phyloP scores from a whole-genome alignment of 495 filamentous ascomycete species.

The Acidomyces sp. region DNA sequence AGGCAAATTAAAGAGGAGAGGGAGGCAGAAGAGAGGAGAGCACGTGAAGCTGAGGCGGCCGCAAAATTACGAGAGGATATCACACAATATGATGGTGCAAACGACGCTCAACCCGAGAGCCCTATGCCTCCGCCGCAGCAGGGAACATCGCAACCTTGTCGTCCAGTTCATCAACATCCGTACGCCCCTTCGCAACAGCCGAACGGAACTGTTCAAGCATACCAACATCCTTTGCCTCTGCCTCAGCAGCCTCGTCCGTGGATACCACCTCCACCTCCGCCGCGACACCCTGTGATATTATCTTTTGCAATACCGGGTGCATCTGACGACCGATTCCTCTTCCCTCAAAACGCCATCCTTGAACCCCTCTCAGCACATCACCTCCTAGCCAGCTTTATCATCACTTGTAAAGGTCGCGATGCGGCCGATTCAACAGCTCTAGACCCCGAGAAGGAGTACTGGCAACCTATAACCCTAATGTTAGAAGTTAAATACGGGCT shows the following conservation, averaged over 20 bases:
- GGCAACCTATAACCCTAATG: constrained; percentile 63
- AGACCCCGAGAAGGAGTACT: constrained; percentile 56
- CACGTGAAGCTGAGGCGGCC: constrained; percentile 1
- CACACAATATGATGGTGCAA: constrained; percentile 11
- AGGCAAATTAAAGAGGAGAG: constrained; percentile 38
- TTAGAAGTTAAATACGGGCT: constrained; percentile 55
- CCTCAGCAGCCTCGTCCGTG: constrained; percentile 19
- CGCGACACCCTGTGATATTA: constrained; percentile 57
- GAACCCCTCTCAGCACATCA: constrained; percentile 45
- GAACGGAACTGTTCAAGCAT: constrained; percentile 2
- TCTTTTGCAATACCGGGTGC: constrained; percentile 68
- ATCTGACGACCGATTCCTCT: constrained; percentile 73
- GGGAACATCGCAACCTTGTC: no score
- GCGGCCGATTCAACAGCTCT: constrained; percentile 7
- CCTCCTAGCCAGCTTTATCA: constrained; percentile 52
- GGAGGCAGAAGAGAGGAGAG: constrained; percentile 7
- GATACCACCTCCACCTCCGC: constrained; percentile 33
- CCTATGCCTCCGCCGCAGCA: constrained; percentile 10
- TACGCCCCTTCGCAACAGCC: constrained; percentile 8
- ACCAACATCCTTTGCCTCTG: constrained; percentile 5
- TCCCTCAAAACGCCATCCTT: constrained; percentile 75
- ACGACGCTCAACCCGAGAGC: constrained; percentile 6
- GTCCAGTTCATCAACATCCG: no score
- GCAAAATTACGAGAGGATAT: constrained; percentile 2
- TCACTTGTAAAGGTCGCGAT: constrained; percentile 33